These are phyloP conservation scores for Phascolomyces articulosus DNA, from an alignment of 371 early-diverging fungal genomes.

Conservation along the genomic window DNA sequence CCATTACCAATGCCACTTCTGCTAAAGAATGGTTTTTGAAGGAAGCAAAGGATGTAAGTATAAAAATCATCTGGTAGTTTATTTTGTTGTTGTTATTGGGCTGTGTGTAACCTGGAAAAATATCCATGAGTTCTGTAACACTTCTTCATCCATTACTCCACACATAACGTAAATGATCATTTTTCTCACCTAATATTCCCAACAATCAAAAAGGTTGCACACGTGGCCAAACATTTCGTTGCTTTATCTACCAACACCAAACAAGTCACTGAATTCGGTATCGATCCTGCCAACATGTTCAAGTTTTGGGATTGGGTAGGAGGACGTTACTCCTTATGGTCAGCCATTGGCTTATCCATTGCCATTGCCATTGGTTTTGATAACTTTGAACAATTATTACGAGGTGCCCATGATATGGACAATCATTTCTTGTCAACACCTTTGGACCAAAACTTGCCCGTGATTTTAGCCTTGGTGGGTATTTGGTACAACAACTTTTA, in stretches of 20 bases:
- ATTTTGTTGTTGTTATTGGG: too few species aligned
- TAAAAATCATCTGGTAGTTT: constrained; percentile 3
- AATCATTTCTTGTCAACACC: constrained; percentile 90
- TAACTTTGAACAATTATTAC: constrained; percentile 91
- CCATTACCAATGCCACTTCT: constrained; percentile 95
- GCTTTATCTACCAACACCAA: constrained; percentile 97
- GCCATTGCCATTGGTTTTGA: constrained; percentile 95
- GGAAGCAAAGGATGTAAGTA: constrained; percentile 78
- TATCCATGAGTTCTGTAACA: too few species aligned
- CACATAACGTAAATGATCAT: too few species aligned
- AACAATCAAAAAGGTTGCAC: constrained; percentile 48
- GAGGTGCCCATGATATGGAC: constrained; percentile 98
- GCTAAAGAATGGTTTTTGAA: constrained; percentile 94
- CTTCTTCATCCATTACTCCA: too few species aligned
- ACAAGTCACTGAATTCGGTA: constrained; percentile 91
- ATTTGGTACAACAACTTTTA: constrained; percentile 99
- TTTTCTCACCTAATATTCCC: constrained; percentile 15
- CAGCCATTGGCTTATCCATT: constrained; percentile 98
- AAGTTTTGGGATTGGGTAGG: constrained; percentile 99
- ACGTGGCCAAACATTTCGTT: constrained; percentile 98
- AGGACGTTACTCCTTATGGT: constrained; percentile 99
- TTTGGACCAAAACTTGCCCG: constrained; percentile 91
- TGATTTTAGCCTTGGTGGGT: constrained; percentile 92
- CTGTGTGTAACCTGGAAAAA: too few species aligned
- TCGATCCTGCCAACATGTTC: constrained; percentile 95